Evolutionary conservation across 2,329 filamentous ascomycete species (phyloP).

Genomic region (Fusarium praegraminearum): DNA sequence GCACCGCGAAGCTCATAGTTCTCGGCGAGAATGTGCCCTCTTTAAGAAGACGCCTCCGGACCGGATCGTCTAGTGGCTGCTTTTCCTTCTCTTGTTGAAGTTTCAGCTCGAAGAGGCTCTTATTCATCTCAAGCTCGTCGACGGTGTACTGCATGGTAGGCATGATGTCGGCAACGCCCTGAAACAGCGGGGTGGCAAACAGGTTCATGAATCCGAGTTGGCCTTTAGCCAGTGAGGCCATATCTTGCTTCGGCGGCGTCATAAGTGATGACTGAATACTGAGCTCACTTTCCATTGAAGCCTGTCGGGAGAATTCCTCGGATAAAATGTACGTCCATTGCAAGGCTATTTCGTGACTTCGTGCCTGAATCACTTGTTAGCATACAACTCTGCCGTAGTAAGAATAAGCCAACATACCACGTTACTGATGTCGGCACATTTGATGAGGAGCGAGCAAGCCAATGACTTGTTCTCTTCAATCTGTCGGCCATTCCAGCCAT

Average conservation of each 20-base stretch:
- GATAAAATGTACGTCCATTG: conserved; percentile 95
- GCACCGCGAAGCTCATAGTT: conserved; percentile 57
- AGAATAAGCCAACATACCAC: conserved; percentile 72
- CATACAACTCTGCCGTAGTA: neutral
- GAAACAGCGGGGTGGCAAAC: conserved; percentile 92
- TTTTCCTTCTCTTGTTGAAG: conserved; percentile 73
- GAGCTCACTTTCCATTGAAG: conserved; percentile 89
- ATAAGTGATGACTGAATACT: conserved; percentile 90
- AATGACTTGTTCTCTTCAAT: conserved; percentile 82
- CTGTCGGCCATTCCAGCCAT: conserved; percentile 82
- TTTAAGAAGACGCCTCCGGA: conserved; percentile 52
- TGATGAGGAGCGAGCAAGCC: conserved; percentile 92
- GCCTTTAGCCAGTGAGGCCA: conserved; percentile 83
- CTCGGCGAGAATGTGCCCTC: conserved; percentile 61
- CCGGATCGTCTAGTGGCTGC: conserved; percentile 53
- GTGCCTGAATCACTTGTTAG: conserved; percentile 69
- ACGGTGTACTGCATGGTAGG: conserved; percentile 87
- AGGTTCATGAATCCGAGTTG: conserved; percentile 98
- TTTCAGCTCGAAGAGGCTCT: conserved; percentile 76
- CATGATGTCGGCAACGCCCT: conserved; percentile 86
- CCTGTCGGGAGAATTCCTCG: conserved; percentile 93
- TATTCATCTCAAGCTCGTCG: conserved; percentile 83
- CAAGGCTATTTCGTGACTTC: conserved; percentile 83
- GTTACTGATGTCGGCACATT: conserved; percentile 98
- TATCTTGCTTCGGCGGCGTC: conserved; percentile 84